These are phyloP conservation scores for Moesziomyces aphidis DNA, from an alignment of 1,284 basidiomycete species.

Conservation along the genomic window DNA sequence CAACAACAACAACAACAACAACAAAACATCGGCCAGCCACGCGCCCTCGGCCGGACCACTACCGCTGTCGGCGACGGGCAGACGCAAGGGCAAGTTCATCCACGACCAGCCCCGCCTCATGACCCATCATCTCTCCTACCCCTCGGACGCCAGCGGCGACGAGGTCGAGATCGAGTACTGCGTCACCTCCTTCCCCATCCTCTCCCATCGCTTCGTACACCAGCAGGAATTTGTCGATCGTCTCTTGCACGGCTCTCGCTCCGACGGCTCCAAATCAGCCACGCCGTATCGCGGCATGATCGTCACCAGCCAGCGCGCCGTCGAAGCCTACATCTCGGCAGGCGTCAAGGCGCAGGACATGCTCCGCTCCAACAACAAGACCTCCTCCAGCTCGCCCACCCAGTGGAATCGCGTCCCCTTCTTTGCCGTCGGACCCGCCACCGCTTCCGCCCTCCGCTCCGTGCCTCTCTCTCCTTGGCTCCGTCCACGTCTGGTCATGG, in stretches of 20 bases:
- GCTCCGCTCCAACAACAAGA: slow-evolving; percentile 20
- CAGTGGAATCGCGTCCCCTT: slow-evolving; percentile 60
- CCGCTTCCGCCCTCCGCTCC: slow-evolving; percentile 43
- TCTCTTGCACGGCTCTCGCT: slow-evolving; percentile 36
- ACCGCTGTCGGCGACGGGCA: slow-evolving; percentile 33
- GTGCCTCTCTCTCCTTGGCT: slow-evolving; percentile 48
- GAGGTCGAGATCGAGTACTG: slow-evolving; percentile 55
- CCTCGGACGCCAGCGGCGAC: slow-evolving; percentile 27
- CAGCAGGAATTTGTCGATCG: slow-evolving; percentile 42
- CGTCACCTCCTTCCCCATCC: slow-evolving; percentile 58
- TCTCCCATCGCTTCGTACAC: slow-evolving; percentile 48
- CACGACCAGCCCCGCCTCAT: slow-evolving; percentile 56
- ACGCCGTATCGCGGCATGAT: slow-evolving; percentile 56
- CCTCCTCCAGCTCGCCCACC: slow-evolving; percentile 31
- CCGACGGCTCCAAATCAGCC: not conserved
- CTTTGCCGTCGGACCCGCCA: slow-evolving; percentile 65
- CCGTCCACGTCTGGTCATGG: slow-evolving; percentile 50
- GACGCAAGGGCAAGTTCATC: slow-evolving; percentile 56
- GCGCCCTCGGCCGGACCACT: slow-evolving; percentile 11
- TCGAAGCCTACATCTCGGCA: slow-evolving; percentile 60
- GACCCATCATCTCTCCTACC: slow-evolving; percentile 61
- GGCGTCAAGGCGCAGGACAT: slow-evolving; percentile 31
- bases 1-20: no score
- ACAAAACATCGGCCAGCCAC: slow-evolving; percentile 11
- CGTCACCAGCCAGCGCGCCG: slow-evolving; percentile 61